Evolutionary conservation across 1,284 basidiomycete species (phyloP), one percentile per base, ranked within the genome.

Genomic region (Apiotrichum sp.): DNA sequence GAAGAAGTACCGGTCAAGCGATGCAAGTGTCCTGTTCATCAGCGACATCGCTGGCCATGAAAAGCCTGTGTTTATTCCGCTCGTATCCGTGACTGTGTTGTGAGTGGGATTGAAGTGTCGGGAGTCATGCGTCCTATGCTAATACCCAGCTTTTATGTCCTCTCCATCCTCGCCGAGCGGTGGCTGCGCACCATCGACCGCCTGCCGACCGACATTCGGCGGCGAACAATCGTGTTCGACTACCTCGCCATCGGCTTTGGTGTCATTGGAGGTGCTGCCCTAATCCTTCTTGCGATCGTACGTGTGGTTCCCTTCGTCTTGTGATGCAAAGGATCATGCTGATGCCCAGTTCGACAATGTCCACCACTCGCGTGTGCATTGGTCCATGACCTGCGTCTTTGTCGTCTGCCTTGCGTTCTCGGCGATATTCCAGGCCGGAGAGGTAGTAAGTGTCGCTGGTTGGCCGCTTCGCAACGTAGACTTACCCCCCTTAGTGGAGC

Each of bases 331-430:
- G 6, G 10, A 41, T 41, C 14, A 5, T n/a, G 22, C 47, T 56
- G 40, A 47, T 44, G 4, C 6, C 1, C 59, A 75, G 72, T 71
- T 72, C 35, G 71, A 80, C 61, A 71, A 73, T 2, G 77, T 74
- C 67, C 62, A 74, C 63, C 73, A 79, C 65, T 66, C 70, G 13
- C 74, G 53, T 0, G 69, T 78, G 2, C 80, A 81, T 63, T 80
- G 79, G 79, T 64, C 66, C 33, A 77, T 79, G 72, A 77, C 80
- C 0, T 56, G 75, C 14, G 68, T 80, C 49, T 82, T 81, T 62
- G 69, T 81, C 53, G 72, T 78, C 36, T 73, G 72, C 52, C 71
- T 78, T 9, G 80, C 78, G 13, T 55, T 81, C 13, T 76, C 75
- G 11, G 79, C 79, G 35, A 70, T 78, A 45, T 77, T 77, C 65